Base-by-base conservation (phyloP, 805 yeast genomes). In the Lipomyces spencermartinsiae region DNA sequence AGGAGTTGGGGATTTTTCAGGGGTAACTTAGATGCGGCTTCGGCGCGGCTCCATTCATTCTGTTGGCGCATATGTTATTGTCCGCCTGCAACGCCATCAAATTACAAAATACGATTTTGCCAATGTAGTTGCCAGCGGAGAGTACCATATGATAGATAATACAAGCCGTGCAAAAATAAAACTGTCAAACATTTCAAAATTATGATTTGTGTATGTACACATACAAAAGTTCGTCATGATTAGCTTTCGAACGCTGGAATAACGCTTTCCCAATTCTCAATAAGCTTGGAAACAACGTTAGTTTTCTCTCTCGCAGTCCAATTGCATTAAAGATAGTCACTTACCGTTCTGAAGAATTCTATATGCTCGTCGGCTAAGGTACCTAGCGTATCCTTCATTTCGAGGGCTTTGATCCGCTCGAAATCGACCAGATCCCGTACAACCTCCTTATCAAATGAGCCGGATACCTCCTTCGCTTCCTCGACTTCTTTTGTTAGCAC, bases 351-450 rank as follows among this genome's bases (percentile, higher is more conserved):
- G 78, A 90, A 94, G 75, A 91, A 92, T 34, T 84, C 83, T 64
- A 91, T 87, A 78, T 94, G 90, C 69, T 86, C 87, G 71, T 90
- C 90, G 61, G 97, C 90, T 66, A 94, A 81, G n/a, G 85, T 84
- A 8, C 86, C 81, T 79, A 94, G 83, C 1, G 96, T 85, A 37
- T 84, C 83, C 75, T 89, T 88, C 77, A 93, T 83, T 78, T 94
- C 98, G 49, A 83, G 82, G 37, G 91, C 86, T 78, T 93, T 93
- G 70, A 92, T 90, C 31, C 83, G 84, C 74, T 94, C 97, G 83
- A 96, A 94, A 70, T 88, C 81, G 35, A 82, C 80, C 51, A 87
- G 83, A 74, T 87, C 91, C 72, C 85, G 83, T 51, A 84, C 73
- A 1, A 87, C 84, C 65, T 86, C 85, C 67, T 85, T 84, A 71